phyloP scores from a whole-genome alignment of 2,329 filamentous ascomycete genomes.

The Diaporthe sp. region DNA sequence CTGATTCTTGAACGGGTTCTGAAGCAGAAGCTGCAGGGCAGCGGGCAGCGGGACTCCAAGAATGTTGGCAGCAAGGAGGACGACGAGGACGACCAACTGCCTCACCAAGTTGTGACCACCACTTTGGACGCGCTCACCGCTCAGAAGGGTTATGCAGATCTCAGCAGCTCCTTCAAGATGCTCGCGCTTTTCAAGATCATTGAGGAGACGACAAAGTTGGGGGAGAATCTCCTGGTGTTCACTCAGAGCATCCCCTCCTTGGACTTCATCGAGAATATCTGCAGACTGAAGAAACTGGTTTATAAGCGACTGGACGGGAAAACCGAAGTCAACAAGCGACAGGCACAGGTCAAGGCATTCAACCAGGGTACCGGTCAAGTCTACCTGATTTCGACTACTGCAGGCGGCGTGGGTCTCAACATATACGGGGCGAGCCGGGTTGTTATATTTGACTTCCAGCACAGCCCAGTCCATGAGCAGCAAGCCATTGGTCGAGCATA shows the following conservation, averaged over 20 bases:
- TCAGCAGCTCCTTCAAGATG: slow-evolving; percentile 76
- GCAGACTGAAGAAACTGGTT: slow-evolving; percentile 61
- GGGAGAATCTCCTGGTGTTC: slow-evolving; percentile 87
- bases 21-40: slow-evolving; percentile 50
- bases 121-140: slow-evolving; percentile 54
- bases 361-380: slow-evolving; percentile 71
- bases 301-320: slow-evolving; percentile 77
- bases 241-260: slow-evolving; percentile 79
- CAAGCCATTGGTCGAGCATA: slow-evolving; percentile 91
- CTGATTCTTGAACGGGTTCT: slow-evolving; percentile 62
- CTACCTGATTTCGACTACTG: slow-evolving; percentile 85
- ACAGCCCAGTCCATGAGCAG: slow-evolving; percentile 85
- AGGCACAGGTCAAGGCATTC: slow-evolving; percentile 76
- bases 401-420: slow-evolving; percentile 87
- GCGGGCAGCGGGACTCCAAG: background rate
- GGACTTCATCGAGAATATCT: slow-evolving; percentile 74
- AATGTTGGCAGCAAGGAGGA: background rate
- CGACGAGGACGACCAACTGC: slow-evolving; percentile 44
- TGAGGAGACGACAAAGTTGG: slow-evolving; percentile 68
- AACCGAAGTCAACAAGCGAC: slow-evolving; percentile 69
- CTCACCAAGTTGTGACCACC: slow-evolving; percentile 48
- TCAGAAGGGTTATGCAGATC: slow-evolving; percentile 56
- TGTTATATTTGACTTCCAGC: slow-evolving; percentile 86
- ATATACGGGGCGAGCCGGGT: slow-evolving; percentile 88
- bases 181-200: slow-evolving; percentile 78